Percentiles rank a stretch among this genome's conserved stretches.
Evolutionary conservation across 495 filamentous ascomycete species (phyloP).

Genomic region (Cladorrhinum samala): DNA sequence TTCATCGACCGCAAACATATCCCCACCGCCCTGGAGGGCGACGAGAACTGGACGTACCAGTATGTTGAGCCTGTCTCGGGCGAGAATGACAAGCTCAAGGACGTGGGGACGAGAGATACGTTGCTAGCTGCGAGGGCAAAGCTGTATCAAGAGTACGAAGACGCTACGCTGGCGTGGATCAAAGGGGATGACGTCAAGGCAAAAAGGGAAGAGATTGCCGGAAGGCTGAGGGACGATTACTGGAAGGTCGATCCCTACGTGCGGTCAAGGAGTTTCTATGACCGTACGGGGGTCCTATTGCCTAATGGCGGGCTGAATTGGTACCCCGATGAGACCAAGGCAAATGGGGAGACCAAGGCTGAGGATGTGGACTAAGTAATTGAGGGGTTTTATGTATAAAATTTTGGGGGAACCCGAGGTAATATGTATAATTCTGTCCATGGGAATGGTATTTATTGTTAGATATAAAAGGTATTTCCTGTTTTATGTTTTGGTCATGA

Average conservation of each 20-base stretch:
- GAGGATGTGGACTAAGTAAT: slow-evolving; percentile 58
- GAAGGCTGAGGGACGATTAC: slow-evolving; percentile 64
- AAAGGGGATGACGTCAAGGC: slow-evolving; percentile 34
- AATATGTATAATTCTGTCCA: not conserved
- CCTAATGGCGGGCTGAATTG: slow-evolving; percentile 61
- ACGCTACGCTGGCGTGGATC: slow-evolving; percentile 66
- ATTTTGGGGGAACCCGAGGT: too few relatives aligned
- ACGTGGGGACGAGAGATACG: slow-evolving; percentile 54
- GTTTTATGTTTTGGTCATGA: too few relatives aligned
- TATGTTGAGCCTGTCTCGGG: slow-evolving; percentile 69
- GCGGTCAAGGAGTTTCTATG: slow-evolving; percentile 66
- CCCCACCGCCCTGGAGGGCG: slow-evolving; percentile 71
- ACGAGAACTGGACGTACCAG: slow-evolving; percentile 71
- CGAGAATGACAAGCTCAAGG: slow-evolving; percentile 69
- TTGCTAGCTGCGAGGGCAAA: slow-evolving; percentile 53
- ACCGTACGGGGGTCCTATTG: slow-evolving; percentile 63
- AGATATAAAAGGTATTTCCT: too few relatives aligned
- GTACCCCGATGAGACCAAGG: slow-evolving; percentile 46
- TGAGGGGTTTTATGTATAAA: slow-evolving; percentile 3
- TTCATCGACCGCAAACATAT: slow-evolving; percentile 70
- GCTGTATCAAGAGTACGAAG: slow-evolving; percentile 65
- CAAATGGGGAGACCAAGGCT: slow-evolving; percentile 27
- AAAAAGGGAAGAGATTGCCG: slow-evolving; percentile 49
- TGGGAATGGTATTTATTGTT: not conserved
- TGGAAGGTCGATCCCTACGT: slow-evolving; percentile 79